Evolutionary conservation across 805 yeast species (phyloP), one percentile per base, ranked within the genome.

Genomic region (Candida germanica): DNA sequence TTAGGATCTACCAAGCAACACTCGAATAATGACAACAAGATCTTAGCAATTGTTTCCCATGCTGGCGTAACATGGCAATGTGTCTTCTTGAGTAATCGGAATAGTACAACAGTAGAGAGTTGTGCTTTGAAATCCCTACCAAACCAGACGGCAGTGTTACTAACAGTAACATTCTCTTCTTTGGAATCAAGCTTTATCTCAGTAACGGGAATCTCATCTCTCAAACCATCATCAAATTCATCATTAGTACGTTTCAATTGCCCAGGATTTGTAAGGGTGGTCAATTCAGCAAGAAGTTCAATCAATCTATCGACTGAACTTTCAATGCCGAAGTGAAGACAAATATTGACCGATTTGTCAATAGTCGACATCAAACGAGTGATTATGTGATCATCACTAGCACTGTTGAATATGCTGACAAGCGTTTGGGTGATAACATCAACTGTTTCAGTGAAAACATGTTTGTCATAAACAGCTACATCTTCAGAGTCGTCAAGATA

Each of bases 51-150:
- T 14, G 73, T 63, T 7, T 58, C 53, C 96, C 95, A 88, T 8
- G 80, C 64, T 3, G 63, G 53, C 3, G 80, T 59, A 5, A 79
- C 71, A 25, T 60, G 58, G 34, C 74, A 68, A 16, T 69, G 68
- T 20, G 78, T 79, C 46, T 78, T 75, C 44, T 78, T 77, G 20
- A 86, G 61, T 21, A 91, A 75, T 44, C 95, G 71, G 66, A 91
- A 88, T 32, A 91, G 66, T 1, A 91, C 91, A 33, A 89, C 88
- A 2, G 88, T 73, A 9, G 96, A 83, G 42, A 91, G 64, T 54
- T 94, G 98, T 0, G 95, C 95, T 51, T 89, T 87, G 63, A 87
- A 86, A 52, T 88, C 93, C 31, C 83, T 72, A 5, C 98, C 99
- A 54, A 93, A 81, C 56, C 81, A 73, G 11, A 88, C 87, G 0